phyloP scores from a whole-genome alignment of 208 protist genomes.

The Leishmania tarentolae region DNA sequence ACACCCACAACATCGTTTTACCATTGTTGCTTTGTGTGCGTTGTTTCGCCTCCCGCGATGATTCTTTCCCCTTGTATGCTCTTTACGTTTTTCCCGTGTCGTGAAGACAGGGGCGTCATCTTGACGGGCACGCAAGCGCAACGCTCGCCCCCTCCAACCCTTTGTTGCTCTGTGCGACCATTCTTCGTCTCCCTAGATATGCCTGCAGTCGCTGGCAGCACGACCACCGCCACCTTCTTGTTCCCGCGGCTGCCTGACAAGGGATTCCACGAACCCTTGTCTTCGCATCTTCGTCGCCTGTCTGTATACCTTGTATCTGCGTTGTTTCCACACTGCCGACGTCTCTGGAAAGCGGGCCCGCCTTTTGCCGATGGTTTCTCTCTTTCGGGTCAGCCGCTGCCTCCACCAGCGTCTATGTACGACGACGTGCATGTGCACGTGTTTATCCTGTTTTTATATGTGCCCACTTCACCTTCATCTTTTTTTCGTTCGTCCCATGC shows the following conservation, averaged over 20 bases:
- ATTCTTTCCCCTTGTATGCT: not conserved
- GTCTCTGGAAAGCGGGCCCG: too few relatives aligned
- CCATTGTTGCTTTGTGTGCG: not conserved
- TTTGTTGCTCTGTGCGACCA: not conserved
- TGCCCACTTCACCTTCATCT: not conserved
- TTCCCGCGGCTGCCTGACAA: not conserved
- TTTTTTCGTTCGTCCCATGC: not conserved
- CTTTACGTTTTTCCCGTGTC: not conserved
- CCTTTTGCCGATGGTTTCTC: too few relatives aligned
- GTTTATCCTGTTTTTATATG: not conserved
- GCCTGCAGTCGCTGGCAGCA: not conserved
- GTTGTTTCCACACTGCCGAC: not conserved
- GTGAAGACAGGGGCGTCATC: not conserved
- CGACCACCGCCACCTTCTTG: too few relatives aligned
- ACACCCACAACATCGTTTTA: not conserved
- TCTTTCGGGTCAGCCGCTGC: not conserved
- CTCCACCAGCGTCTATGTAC: not conserved
- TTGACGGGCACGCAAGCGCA: not conserved
- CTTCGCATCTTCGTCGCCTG: not conserved
- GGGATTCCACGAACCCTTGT: not conserved
- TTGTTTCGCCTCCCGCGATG: not conserved
- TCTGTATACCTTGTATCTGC: not conserved
- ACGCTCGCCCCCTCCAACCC: not conserved
- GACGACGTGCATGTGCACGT: not conserved
- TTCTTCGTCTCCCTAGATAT: not conserved